Evolutionary conservation across 805 yeast species (phyloP).

Genomic region (Suhomyces tanzawaensis): DNA sequence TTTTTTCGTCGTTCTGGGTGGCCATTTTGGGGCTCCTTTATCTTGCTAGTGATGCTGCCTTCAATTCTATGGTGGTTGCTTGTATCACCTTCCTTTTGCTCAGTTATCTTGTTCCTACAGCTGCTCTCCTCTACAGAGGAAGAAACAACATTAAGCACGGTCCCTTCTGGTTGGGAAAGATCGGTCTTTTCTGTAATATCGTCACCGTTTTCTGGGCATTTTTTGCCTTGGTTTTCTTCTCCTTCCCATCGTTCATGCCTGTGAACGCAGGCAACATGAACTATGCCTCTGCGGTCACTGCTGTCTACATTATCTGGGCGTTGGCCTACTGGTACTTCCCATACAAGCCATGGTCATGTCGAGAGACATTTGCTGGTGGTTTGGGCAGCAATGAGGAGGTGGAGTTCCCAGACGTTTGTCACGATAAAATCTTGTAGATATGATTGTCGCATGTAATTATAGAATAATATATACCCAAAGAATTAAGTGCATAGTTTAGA

Average conservation of each 20-base stretch:
- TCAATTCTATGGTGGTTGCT: slow-evolving; percentile 38
- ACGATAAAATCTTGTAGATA: slow-evolving; percentile 20
- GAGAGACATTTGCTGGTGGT: slow-evolving; percentile 43
- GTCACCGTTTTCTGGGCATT: slow-evolving; percentile 34
- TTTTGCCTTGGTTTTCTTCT: slow-evolving; percentile 38
- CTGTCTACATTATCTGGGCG: slow-evolving; percentile 31
- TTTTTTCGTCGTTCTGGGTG: slow-evolving; percentile 32
- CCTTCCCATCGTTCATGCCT: slow-evolving; percentile 35
- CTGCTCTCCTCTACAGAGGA: slow-evolving; percentile 34
- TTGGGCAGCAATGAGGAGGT: slow-evolving; percentile 36
- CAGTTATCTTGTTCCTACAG: slow-evolving; percentile 36
- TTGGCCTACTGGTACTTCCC: slow-evolving; percentile 45
- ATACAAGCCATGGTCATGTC: slow-evolving; percentile 34
- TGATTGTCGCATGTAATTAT: too few relatives aligned
- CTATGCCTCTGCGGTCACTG: slow-evolving; percentile 27
- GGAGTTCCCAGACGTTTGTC: slow-evolving; percentile 45
- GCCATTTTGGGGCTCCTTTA: slow-evolving; percentile 37
- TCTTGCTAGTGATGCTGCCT: slow-evolving; percentile 38
- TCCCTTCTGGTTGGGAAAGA: slow-evolving; percentile 40
- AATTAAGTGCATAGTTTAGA: too few relatives aligned
- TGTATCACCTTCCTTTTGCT: slow-evolving; percentile 39
- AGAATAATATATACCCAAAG: not conserved
- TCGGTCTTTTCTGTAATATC: slow-evolving; percentile 33
- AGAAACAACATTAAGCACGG: slow-evolving; percentile 39
- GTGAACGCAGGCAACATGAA: slow-evolving; percentile 28